These are phyloP conservation scores for Neurospora cerealis DNA, from an alignment of 495 filamentous ascomycete species.

Conservation along the genomic window DNA sequence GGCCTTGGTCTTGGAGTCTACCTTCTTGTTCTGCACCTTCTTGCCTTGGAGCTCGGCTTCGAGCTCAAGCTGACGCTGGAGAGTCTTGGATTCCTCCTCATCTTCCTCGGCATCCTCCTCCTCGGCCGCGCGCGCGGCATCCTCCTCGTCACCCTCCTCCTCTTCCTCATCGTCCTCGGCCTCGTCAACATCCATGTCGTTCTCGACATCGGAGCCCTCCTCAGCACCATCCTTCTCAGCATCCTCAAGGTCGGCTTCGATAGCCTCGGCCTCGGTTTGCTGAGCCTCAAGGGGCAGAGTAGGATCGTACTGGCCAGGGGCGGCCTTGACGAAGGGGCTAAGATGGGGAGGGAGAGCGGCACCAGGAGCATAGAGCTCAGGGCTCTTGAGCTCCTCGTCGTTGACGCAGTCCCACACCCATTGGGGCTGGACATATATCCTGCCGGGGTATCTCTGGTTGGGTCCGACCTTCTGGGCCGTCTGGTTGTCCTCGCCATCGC, in stretches of 20 bases:
- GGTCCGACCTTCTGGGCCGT: slow-evolving; percentile 41
- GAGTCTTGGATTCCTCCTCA: slow-evolving; percentile 37
- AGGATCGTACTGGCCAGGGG: slow-evolving; percentile 80
- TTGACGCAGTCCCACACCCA: slow-evolving; percentile 98
- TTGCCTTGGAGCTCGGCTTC: slow-evolving; percentile 72
- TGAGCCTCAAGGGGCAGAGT: slow-evolving; percentile 69
- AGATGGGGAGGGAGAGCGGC: slow-evolving; percentile 85
- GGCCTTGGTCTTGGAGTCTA: slow-evolving; percentile 46
- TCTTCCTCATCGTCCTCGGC: slow-evolving; percentile 39
- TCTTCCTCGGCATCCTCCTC: slow-evolving; percentile 38
- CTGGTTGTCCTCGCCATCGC: slow-evolving; percentile 46
- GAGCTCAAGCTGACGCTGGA: slow-evolving; percentile 69
- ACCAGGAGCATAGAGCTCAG: slow-evolving; percentile 84
- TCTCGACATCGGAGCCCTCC: slow-evolving; percentile 25
- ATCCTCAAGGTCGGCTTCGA: slow-evolving; percentile 52
- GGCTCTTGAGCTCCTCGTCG: slow-evolving; percentile 71
- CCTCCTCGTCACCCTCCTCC: slow-evolving; percentile 31
- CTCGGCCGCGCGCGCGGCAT: slow-evolving; percentile 31
- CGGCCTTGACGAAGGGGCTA: slow-evolving; percentile 88
- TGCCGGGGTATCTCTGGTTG: slow-evolving; percentile 66
- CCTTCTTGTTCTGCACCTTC: slow-evolving; percentile 29
- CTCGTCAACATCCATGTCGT: slow-evolving; percentile 31
- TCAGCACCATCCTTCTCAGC: slow-evolving; percentile 33
- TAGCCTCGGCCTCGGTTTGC: slow-evolving; percentile 68
- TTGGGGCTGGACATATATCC: slow-evolving; percentile 90